phyloP scores from a whole-genome alignment of 179 eudicot species.

The Beta lomatogona region DNA sequence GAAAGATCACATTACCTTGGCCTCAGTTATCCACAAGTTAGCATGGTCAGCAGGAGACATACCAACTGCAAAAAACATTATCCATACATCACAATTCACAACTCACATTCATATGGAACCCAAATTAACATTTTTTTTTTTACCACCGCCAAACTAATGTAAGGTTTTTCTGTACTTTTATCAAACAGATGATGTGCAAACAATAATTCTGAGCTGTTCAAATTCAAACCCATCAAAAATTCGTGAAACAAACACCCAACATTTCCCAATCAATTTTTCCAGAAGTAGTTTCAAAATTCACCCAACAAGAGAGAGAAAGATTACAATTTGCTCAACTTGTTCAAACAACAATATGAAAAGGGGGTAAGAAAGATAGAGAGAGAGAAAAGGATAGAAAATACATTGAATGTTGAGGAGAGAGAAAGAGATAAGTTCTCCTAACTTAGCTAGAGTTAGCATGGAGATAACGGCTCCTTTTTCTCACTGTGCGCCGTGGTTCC shows the following conservation, averaged over 20 bases:
- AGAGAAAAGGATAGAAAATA: not conserved
- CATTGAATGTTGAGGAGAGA: not conserved
- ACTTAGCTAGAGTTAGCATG: not conserved
- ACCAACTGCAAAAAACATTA: constrained; percentile 13
- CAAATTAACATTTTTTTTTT: not conserved
- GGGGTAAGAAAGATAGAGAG: no score
- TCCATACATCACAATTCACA: not conserved
- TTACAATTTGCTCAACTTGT: not conserved
- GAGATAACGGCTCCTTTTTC: not conserved
- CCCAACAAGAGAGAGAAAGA: not conserved
- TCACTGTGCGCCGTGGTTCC: not conserved
- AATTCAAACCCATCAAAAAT: not conserved
- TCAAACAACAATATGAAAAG: not conserved
- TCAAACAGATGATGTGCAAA: constrained; percentile 25
- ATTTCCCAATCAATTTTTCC: not conserved
- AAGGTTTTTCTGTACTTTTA: not conserved
- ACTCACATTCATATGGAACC: not conserved
- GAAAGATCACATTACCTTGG: constrained; percentile 20
- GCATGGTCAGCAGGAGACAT: constrained; percentile 31
- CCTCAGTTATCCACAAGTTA: constrained; percentile 24
- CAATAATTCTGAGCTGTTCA: not conserved
- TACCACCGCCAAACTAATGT: not conserved
- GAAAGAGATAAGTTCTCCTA: no score
- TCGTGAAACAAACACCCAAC: not conserved
- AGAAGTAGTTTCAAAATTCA: not conserved